A percentile compares a stretch with the other conserved stretches of the same genome.
Conservation (phyloP, 306 rosid species). For the Rosa rugosa region DNA sequence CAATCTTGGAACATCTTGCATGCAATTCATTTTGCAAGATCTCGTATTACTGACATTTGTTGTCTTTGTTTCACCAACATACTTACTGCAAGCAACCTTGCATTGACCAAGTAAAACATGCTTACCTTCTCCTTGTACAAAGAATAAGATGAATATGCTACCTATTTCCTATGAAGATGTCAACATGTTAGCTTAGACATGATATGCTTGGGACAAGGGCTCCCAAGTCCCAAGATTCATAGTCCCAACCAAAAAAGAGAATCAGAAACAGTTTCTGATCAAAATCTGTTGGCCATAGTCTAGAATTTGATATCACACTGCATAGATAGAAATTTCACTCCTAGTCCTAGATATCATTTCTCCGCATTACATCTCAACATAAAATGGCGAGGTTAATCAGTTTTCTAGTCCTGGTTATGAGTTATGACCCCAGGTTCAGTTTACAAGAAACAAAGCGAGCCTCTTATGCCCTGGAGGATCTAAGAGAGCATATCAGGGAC, state of each 20-base stretch:
- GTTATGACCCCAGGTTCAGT: not conserved
- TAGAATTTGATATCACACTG: too few relatives aligned
- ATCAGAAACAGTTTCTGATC: not conserved
- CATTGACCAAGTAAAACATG: not conserved
- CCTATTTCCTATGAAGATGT: not conserved
- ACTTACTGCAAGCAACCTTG: slow-evolving; percentile 10
- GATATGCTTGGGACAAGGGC: not conserved
- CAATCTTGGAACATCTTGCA: slow-evolving; percentile 9
- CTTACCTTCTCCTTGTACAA: not conserved
- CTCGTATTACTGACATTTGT: not conserved
- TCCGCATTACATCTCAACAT: not conserved
- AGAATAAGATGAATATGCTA: not conserved
- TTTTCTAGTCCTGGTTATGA: not conserved
- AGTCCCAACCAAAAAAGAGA: not conserved
- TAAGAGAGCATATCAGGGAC: not conserved
- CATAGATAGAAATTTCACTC: not conserved
- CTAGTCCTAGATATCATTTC: too few relatives aligned
- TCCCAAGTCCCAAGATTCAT: not conserved
- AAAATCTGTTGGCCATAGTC: not conserved
- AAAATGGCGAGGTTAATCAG: not conserved
- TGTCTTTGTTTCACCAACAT: slow-evolving; percentile 5
- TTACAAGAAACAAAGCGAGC: not conserved
- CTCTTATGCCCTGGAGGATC: not conserved
- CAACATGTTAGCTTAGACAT: not conserved
- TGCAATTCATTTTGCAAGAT: not conserved